A percentile compares a stretch with the other conserved stretches of the same genome.
phyloP scores from a whole-genome alignment of 495 filamentous ascomycete species.

The Neurospora intermedia region DNA sequence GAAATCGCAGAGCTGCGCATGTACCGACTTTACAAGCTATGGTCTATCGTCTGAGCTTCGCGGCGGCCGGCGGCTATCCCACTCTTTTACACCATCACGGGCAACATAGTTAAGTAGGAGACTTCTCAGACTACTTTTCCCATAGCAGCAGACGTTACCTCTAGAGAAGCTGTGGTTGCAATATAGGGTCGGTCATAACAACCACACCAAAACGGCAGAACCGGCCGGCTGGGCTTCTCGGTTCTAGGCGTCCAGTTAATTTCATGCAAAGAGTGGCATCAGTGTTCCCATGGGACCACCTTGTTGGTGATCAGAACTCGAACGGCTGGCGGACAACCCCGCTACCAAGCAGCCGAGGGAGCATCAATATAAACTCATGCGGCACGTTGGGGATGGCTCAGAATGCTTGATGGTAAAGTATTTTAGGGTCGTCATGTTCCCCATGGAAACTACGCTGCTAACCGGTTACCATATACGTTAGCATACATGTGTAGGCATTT shows the following conservation, averaged over 20 bases:
- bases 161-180: constrained; percentile 16
- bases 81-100: neutral
- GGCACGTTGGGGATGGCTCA: neutral
- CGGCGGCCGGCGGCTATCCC: neutral
- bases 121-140: neutral
- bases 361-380: neutral
- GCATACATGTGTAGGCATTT: neutral
- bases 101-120: neutral
- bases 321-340: neutral
- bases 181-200: constrained; percentile 12
- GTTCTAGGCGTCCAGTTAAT: constrained; percentile 3
- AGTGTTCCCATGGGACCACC: neutral
- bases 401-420: neutral
- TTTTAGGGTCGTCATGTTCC: neutral
- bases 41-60: neutral
- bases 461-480: neutral
- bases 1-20: neutral
- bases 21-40: neutral
- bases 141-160: neutral
- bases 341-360: neutral
- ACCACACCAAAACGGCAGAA: constrained; percentile 5
- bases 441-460: constrained; percentile 10
- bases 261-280: neutral
- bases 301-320: constrained; percentile 4
- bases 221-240: constrained; percentile 6